A percentile compares a stretch with the other conserved stretches of the same genome.
phyloP scores from a whole-genome alignment of 2,329 filamentous ascomycete genomes.

The Beauveria rudraprayagi region DNA sequence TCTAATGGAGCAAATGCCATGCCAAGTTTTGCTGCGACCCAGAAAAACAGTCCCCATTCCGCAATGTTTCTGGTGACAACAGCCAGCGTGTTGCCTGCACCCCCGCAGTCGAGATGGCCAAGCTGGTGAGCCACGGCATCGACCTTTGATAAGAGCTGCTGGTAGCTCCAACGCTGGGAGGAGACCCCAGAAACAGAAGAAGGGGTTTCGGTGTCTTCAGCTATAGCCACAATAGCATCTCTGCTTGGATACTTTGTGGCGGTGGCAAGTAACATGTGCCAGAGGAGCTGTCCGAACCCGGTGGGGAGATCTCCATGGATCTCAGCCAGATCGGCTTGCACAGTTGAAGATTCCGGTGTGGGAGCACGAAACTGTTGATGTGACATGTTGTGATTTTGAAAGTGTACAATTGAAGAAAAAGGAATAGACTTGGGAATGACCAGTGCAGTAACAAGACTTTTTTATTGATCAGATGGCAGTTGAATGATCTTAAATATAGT shows the following conservation, averaged over 20 bases:
- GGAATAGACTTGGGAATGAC: neutral
- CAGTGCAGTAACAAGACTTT: neutral
- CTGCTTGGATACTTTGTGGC: conserved; percentile 21
- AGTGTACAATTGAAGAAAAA: neutral
- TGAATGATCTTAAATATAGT: neutral
- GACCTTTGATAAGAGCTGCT: conserved; percentile 18
- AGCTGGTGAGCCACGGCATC: conserved; percentile 12
- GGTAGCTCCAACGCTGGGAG: conserved; percentile 21
- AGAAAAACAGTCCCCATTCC: conserved; percentile 31
- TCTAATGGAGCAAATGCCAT: conserved; percentile 29
- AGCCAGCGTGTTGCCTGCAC: conserved; percentile 22
- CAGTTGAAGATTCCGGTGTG: neutral
- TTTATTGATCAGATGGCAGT: neutral
- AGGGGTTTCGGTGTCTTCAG: neutral
- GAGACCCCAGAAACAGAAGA: neutral
- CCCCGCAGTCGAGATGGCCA: conserved; percentile 16
- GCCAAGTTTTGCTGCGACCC: conserved; percentile 27
- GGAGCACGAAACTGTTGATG: neutral
- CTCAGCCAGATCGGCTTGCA: conserved; percentile 17
- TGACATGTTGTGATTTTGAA: neutral
- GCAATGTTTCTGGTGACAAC: conserved; percentile 28
- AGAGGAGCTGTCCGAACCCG: conserved; percentile 23
- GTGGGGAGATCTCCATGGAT: conserved; percentile 20
- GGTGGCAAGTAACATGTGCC: conserved; percentile 25
- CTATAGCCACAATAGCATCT: conserved; percentile 30